Base-by-base conservation (phyloP, 176 grass and related monocot genomes). In the Alloteropsis semialata region DNA sequence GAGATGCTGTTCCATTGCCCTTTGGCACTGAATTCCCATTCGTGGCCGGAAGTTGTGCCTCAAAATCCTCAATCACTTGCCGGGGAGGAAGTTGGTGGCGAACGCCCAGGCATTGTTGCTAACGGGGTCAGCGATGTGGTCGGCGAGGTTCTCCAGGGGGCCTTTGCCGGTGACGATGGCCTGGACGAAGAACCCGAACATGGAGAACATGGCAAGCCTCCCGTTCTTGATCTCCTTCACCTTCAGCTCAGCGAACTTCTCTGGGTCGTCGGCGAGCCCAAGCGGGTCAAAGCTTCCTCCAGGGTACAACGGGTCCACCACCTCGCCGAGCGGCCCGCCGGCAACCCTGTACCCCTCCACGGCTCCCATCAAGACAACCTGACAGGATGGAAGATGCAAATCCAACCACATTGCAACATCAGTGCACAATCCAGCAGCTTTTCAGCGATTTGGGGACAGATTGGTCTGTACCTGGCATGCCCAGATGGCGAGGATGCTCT, bases 401-500 rank as follows among this genome's bases (percentile, higher is more conserved):
- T 70, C 2, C 24, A 42, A 17, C 43, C 67, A n/a, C 19, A 12
- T 21, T 22, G 33, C 37, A 41, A 39, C 22, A 25, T 24, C 1
- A 18, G 30, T 13, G 29, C 6, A 76, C 22, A 27, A 74, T 53
- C 1, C 22, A 57, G 68, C 1, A 27, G 42, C 24, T 27, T 72
- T 27, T 72, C 11, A 37, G 9, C 3, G 10, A 46, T 11, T 44
- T 12, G 4, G 17, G 4, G 29, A 16, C 0, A 0, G 4, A 32
- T 30, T 49, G 15, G 21, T 37, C n/a, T 9, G 9, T 66, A 68
- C 81, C 72, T 93, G 87, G 38, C 76, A 87, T 1, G 84, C 91
- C 91, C 87, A 93, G 37, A 93, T 90, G 70, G 87, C 91, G 28
- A 93, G 81, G 46, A 93, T 93, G 84, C 91, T 93, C 55, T 93